Conservation (phyloP, 1,284 basidiomycete genomes). For the Macrocybe sp. region DNA sequence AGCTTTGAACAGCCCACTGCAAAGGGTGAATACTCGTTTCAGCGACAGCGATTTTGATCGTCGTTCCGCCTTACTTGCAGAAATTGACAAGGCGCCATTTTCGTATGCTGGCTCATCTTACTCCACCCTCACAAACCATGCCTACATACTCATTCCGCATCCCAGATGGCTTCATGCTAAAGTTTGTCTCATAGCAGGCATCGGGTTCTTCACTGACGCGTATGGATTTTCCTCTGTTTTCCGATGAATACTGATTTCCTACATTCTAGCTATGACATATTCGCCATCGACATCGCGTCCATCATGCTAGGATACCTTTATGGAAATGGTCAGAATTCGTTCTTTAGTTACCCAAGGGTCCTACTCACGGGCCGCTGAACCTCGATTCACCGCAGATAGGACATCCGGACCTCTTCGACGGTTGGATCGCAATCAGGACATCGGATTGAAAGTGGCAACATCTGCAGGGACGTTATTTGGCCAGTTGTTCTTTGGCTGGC, state of each 20-base stretch:
- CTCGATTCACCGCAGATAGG: not conserved
- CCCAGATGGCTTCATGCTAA: slow-evolving; percentile 65
- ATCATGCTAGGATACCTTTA: slow-evolving; percentile 78
- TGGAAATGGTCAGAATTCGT: slow-evolving; percentile 29
- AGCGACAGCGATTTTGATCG: slow-evolving; percentile 25
- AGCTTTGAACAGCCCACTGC: too few relatives aligned
- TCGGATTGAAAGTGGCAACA: slow-evolving; percentile 77
- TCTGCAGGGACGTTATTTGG: slow-evolving; percentile 60
- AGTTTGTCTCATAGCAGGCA: slow-evolving; percentile 68
- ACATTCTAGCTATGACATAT: slow-evolving; percentile 56
- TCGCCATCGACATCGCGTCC: slow-evolving; percentile 73
- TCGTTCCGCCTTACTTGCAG: slow-evolving; percentile 67
- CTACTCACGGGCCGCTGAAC: slow-evolving; percentile 16
- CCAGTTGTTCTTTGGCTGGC: slow-evolving; percentile 68
- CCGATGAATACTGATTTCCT: not conserved
- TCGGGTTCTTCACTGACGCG: slow-evolving; percentile 84
- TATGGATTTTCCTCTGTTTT: slow-evolving; percentile 19
- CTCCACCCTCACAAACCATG: not conserved
- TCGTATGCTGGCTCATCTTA: slow-evolving; percentile 34
- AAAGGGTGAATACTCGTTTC: too few relatives aligned
- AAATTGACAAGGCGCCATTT: slow-evolving; percentile 74
- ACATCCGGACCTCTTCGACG: slow-evolving; percentile 22
- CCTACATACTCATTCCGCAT: not conserved
- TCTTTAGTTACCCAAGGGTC: too few relatives aligned
- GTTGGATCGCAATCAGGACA: slow-evolving; percentile 56